Evolutionary conservation across 805 yeast species (phyloP), one percentile per base, ranked within the genome.

Genomic region (Brettanomyces nanus): DNA sequence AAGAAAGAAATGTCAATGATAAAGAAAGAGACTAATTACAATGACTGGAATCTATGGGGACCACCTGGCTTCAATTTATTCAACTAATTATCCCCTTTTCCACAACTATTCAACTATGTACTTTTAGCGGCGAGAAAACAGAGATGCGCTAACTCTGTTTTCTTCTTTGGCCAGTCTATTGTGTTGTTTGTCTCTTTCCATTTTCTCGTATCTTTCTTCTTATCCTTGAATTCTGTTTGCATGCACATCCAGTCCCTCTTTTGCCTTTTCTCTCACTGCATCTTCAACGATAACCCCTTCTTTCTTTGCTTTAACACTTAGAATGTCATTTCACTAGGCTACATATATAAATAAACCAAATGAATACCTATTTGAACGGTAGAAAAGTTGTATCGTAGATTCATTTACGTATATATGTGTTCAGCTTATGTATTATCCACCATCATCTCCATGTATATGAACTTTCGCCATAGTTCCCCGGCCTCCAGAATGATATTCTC

Each of bases 381-480:
- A 33, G 13, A 33, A n/a, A 11, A 19, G 20, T 25, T 25, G 9
- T 13, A 7, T 31, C 9, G 15, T 11, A 15, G 17, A 31, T 9
- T 9, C 18, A 10, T 19, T 31, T 11, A 15, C 11, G 11, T 22
- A 23, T 9, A 11, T 23, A 23, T 23, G 26, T 23, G n/a, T n/a
- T 10, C 15, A 32, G 15, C 19, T 23, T 21, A 35, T 19, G 19
- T 22, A 29, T 36, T 40, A 11, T 63, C 59, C 15, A 75, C 81
- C 48, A 70, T 65, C 47, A 71, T 62, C 53, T 77, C 83, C 40
- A 65, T 60, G 68, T 76, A 84, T 28, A 83, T 61, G 85, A 90
- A 84, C 49, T 77, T 80, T 45, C 95, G 67, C 95, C 95, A 85
- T 31, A 83, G 65, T 51, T 85, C 95, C 23, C 95, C 95, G 3